Conservation (phyloP, 2,329 filamentous ascomycete genomes). For the Aspergillus pseudoglaucus region DNA sequence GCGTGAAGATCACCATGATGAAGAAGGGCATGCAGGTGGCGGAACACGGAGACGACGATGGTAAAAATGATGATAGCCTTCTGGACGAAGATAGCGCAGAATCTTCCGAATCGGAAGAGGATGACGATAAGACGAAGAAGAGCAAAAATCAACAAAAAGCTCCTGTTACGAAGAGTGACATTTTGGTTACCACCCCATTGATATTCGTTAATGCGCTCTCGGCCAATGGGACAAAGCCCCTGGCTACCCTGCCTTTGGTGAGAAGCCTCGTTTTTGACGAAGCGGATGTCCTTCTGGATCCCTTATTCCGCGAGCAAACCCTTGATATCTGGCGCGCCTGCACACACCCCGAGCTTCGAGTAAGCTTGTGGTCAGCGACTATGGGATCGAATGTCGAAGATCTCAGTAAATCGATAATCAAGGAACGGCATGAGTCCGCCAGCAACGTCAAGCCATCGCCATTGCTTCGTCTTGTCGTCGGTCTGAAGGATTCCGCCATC, state of each 20-base stretch:
- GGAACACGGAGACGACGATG: constrained; percentile 37
- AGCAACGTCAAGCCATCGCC: constrained; percentile 27
- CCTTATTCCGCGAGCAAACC: constrained; percentile 84
- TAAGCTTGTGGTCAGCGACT: constrained; percentile 91
- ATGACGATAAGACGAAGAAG: constrained; percentile 21
- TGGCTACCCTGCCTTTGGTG: constrained; percentile 57
- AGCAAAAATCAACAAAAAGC: constrained; percentile 28
- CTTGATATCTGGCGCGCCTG: constrained; percentile 77
- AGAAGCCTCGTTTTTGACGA: constrained; percentile 79
- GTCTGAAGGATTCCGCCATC: constrained; percentile 89
- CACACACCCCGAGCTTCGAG: constrained; percentile 59
- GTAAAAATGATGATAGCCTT: constrained; percentile 34
- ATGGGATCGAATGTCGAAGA: constrained; percentile 91
- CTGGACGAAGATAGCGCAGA: constrained; percentile 33
- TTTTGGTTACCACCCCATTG: constrained; percentile 74
- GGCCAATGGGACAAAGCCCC: constrained; percentile 38
- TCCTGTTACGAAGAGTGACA: constrained; percentile 64
- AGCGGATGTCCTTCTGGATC: constrained; percentile 88
- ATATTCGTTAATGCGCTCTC: constrained; percentile 68
- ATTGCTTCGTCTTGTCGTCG: constrained; percentile 83
- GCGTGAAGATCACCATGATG: constrained; percentile 73
- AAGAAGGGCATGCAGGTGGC: constrained; percentile 73
- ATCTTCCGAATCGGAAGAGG: constrained; percentile 33
- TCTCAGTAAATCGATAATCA: constrained; percentile 63
- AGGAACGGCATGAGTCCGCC: constrained; percentile 40